phyloP scores from a whole-genome alignment of 1,139 yeast genomes.

The Meyerozyma carpophila region DNA sequence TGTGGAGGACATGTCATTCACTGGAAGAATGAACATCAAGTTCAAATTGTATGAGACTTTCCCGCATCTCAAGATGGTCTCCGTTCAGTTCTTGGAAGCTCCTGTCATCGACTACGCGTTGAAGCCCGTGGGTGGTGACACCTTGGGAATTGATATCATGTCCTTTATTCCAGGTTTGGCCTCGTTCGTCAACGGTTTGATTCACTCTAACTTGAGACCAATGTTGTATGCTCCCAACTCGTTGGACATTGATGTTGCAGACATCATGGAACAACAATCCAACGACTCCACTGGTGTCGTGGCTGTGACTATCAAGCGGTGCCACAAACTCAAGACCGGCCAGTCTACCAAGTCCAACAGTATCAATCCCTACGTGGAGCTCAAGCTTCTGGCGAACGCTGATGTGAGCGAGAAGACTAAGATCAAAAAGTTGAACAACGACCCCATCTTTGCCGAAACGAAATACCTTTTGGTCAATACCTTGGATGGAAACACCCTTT shows the following conservation, averaged over 20 bases:
- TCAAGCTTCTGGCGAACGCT: conserved; percentile 42
- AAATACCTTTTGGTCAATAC: conserved; percentile 53
- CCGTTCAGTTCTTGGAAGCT: conserved; percentile 69
- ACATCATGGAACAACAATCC: conserved; percentile 54
- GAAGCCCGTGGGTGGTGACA: conserved; percentile 87
- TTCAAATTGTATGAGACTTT: conserved; percentile 56
- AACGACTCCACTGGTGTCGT: conserved; percentile 67
- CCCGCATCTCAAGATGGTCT: conserved; percentile 70
- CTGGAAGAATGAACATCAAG: conserved; percentile 66
- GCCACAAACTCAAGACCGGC: conserved; percentile 41
- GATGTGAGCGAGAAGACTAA: conserved; percentile 46
- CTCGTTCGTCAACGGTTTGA: conserved; percentile 62
- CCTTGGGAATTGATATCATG: conserved; percentile 79
- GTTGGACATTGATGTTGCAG: conserved; percentile 68
- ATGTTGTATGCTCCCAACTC: conserved; percentile 82
- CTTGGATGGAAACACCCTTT: conserved; percentile 52
- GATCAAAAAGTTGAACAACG: conserved; percentile 48
- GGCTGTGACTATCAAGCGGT: conserved; percentile 56
- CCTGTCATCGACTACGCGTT: conserved; percentile 72
- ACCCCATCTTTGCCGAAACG: conserved; percentile 64
- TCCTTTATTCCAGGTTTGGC: conserved; percentile 76
- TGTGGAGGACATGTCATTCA: conserved; percentile 73
- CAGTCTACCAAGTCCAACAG: conserved; percentile 36
- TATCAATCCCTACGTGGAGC: conserved; percentile 57
- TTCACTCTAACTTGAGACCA: conserved; percentile 68